These are phyloP conservation scores for Venturia aucupariae DNA, from an alignment of 2,329 filamentous ascomycete genomes.

Conservation along the genomic window DNA sequence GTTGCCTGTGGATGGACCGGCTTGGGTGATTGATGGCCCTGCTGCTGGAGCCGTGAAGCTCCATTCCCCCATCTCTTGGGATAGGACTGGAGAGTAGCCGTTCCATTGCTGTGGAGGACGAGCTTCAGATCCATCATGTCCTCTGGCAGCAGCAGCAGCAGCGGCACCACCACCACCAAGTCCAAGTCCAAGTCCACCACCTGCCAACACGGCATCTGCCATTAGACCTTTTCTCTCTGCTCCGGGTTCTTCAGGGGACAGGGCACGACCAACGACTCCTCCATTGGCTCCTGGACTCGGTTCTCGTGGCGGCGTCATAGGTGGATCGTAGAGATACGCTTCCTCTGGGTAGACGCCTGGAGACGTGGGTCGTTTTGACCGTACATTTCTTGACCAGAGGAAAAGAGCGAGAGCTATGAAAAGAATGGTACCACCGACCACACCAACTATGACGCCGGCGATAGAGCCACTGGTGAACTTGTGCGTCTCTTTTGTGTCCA, in stretches of 20 bases:
- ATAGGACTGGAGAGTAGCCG: conserved; percentile 4
- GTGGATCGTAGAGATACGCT: conserved; percentile 16
- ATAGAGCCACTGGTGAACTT: not conserved
- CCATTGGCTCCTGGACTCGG: not conserved
- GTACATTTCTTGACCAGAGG: not conserved
- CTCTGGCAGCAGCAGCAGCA: not conserved
- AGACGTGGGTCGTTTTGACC: not conserved
- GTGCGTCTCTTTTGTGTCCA: not conserved
- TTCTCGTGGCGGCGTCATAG: conserved; percentile 10
- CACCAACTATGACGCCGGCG: conserved; percentile 2
- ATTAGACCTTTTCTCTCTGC: conserved; percentile 8
- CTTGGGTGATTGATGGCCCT: not conserved
- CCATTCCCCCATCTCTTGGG: not conserved
- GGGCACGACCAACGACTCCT: not conserved
- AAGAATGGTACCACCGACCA: conserved; percentile 2
- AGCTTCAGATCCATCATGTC: not conserved
- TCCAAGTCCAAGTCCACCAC: not conserved
- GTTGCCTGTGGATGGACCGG: not conserved
- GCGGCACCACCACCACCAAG: too few species aligned
- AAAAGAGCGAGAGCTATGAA: not conserved
- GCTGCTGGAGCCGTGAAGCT: not conserved
- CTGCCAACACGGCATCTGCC: not conserved
- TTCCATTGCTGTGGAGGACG: not conserved
- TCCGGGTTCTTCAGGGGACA: not conserved
- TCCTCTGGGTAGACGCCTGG: conserved; percentile 14